Evolutionary conservation across 257 asterid genomes (phyloP).

Genomic region (Solanum bulbocastanum): DNA sequence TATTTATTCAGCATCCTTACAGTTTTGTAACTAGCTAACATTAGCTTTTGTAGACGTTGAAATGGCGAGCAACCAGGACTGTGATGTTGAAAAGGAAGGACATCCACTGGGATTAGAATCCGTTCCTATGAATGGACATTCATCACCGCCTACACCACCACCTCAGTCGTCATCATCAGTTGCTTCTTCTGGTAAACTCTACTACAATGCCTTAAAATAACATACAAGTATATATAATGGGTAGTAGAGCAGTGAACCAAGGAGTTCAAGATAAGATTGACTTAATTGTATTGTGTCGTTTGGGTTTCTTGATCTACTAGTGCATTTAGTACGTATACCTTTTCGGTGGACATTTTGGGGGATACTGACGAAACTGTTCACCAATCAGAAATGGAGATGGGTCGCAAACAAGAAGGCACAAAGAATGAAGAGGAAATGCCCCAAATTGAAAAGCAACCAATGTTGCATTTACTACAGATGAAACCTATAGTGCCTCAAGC

Average conservation of each 20-base stretch:
- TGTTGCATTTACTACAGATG: constrained; percentile 23
- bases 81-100: constrained; percentile 17
- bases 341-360: background rate
- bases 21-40: constrained; percentile 10
- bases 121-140: constrained; percentile 17
- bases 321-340: background rate
- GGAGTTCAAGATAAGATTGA: background rate
- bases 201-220: background rate
- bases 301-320: background rate
- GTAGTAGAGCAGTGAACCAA: background rate
- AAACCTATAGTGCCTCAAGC: constrained; percentile 25
- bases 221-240: background rate
- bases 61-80: constrained; percentile 25
- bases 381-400: constrained; percentile 26
- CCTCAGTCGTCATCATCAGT: constrained; percentile 22
- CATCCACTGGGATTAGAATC: constrained; percentile 21
- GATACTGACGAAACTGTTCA: background rate
- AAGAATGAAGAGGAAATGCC: constrained; percentile 25
- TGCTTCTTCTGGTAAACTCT: constrained; percentile 33
- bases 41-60: constrained; percentile 26
- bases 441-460: constrained; percentile 19
- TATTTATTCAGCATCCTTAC: background rate
- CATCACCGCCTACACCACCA: constrained; percentile 32
- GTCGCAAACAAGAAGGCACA: constrained; percentile 26
- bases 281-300: background rate